Evolutionary conservation across 1,139 yeast genomes (phyloP).

Genomic region (Arxiozyma slooffiae): DNA sequence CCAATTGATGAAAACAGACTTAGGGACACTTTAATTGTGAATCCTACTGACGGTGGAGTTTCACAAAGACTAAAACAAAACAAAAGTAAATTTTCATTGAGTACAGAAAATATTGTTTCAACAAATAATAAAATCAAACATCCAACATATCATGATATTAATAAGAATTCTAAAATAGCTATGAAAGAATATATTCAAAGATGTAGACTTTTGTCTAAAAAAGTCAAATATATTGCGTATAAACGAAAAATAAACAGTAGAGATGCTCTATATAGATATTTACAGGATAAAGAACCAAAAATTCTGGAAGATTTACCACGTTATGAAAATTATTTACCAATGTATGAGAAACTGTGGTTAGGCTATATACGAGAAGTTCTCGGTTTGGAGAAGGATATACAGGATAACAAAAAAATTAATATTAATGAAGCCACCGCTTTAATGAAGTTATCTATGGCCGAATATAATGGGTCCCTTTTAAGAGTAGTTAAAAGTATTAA

Average conservation of each 20-base stretch:
- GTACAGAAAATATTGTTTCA: conserved; percentile 6
- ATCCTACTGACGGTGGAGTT: conserved; percentile 30
- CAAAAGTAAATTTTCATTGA: conserved; percentile 13
- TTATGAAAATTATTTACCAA: conserved; percentile 19
- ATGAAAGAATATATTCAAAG: conserved; percentile 21
- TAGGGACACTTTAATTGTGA: conserved; percentile 22
- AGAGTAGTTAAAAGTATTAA: conserved; percentile 53
- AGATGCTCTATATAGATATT: conserved; percentile 9
- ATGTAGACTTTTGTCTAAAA: conserved; percentile 11
- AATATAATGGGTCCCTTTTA: conserved; percentile 68
- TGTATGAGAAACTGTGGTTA: conserved; percentile 28
- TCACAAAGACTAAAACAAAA: conserved; percentile 17
- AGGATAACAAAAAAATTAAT: conserved; percentile 13
- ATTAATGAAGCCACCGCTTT: conserved; percentile 29
- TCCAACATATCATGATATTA: conserved; percentile 21
- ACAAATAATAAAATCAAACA: conserved; percentile 11
- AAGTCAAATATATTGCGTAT: conserved; percentile 16
- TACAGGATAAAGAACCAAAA: conserved; percentile 14
- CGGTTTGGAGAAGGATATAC: conserved; percentile 15
- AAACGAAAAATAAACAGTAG: conserved; percentile 12
- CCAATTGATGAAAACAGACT: conserved; percentile 26
- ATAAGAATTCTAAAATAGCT: conserved; percentile 24
- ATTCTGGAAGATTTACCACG: conserved; percentile 19
- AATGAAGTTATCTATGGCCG: conserved; percentile 65
- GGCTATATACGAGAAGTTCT: conserved; percentile 27